Evolutionary conservation across 2,329 filamentous ascomycete genomes (phyloP).

Genomic region (Neonectria coccinea): DNA sequence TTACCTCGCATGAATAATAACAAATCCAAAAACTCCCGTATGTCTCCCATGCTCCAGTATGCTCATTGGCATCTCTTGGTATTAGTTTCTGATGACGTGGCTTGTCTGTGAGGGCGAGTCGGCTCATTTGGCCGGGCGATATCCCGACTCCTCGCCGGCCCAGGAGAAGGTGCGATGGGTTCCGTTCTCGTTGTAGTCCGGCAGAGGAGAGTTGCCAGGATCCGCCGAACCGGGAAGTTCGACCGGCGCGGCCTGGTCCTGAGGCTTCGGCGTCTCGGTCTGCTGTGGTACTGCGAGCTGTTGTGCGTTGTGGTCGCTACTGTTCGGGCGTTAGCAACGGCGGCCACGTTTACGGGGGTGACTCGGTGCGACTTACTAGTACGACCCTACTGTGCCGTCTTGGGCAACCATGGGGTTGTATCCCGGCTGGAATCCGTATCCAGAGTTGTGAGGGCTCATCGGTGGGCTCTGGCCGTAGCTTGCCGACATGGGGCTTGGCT

Average conservation of each 20-base stretch:
- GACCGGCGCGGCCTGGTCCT: slow-evolving; percentile 38
- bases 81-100: background rate
- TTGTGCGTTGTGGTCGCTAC: slow-evolving; percentile 33
- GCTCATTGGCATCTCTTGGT: background rate
- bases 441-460: slow-evolving; percentile 50
- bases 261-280: slow-evolving; percentile 36
- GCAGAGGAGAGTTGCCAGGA: slow-evolving; percentile 50
- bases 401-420: slow-evolving; percentile 33
- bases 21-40: slow-evolving; percentile 6
- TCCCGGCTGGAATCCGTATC: slow-evolving; percentile 36
- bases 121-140: slow-evolving; percentile 40
- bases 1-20: background rate
- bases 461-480: slow-evolving; percentile 48
- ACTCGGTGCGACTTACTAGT: slow-evolving; percentile 44
- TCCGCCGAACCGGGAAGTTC: slow-evolving; percentile 52
- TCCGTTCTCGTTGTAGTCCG: slow-evolving; percentile 44
- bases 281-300: slow-evolving; percentile 33
- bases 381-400: slow-evolving; percentile 40
- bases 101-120: background rate
- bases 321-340: slow-evolving; percentile 18
- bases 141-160: slow-evolving; percentile 45
- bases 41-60: slow-evolving; percentile 14
- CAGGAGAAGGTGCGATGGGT: slow-evolving; percentile 46
- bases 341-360: background rate
- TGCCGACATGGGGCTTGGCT: slow-evolving; percentile 40